Conservation (phyloP, 1,284 basidiomycete species). For the Somion occarium region DNA sequence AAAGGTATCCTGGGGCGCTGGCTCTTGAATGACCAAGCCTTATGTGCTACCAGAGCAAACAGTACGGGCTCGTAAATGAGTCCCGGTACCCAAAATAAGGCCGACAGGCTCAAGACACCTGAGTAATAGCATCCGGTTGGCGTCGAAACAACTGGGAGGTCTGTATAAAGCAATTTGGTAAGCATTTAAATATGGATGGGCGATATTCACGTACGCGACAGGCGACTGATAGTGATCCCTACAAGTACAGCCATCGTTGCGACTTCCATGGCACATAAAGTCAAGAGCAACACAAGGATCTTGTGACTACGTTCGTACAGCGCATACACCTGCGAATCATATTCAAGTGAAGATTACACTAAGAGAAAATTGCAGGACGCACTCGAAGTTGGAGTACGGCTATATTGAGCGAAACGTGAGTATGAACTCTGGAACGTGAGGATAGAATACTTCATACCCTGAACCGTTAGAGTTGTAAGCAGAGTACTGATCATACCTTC, state of each 20-base stretch:
- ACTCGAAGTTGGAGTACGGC: slow-evolving; percentile 17
- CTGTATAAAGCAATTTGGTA: slow-evolving; percentile 14
- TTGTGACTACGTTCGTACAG: slow-evolving; percentile 18
- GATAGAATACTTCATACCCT: slow-evolving; percentile 12
- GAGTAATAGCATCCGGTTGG: slow-evolving; percentile 23
- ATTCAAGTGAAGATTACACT: background rate
- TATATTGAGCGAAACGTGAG: background rate
- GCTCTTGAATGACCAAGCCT: slow-evolving; percentile 14
- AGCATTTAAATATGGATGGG: too few relatives aligned
- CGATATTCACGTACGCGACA: slow-evolving; percentile 14
- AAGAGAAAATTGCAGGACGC: slow-evolving; percentile 1
- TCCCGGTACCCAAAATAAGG: slow-evolving; percentile 24
- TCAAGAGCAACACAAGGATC: slow-evolving; percentile 15
- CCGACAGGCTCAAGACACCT: slow-evolving; percentile 18
- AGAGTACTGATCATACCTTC: slow-evolving; percentile 9
- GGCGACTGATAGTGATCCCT: slow-evolving; percentile 17
- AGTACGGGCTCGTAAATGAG: slow-evolving; percentile 24
- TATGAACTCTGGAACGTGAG: background rate
- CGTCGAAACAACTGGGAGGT: slow-evolving; percentile 22
- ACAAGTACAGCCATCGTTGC: slow-evolving; percentile 19
- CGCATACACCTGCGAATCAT: slow-evolving; percentile 20
- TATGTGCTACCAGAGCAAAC: slow-evolving; percentile 21
- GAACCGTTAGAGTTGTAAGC: slow-evolving; percentile 15
- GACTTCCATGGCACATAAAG: slow-evolving; percentile 16
- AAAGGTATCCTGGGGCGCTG: slow-evolving; percentile 6